A percentile compares a stretch with the other conserved stretches of the same genome.
phyloP scores from a whole-genome alignment of 2,329 filamentous ascomycete species.

The Penicillium polonicum region DNA sequence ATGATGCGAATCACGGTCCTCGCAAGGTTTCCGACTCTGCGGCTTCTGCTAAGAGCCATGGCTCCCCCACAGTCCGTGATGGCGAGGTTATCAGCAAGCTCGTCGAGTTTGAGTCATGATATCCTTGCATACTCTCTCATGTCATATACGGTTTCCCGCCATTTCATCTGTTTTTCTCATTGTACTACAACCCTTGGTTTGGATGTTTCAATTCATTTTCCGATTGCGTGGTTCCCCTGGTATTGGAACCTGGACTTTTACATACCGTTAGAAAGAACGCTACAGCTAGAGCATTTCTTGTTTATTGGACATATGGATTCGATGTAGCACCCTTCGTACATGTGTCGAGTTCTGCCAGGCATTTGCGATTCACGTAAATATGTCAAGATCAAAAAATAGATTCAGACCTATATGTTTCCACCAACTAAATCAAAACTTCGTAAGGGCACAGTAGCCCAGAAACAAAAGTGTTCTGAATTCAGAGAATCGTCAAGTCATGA shows the following conservation, averaged over 20 bases:
- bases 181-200: conserved; percentile 10
- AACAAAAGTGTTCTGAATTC: conserved; percentile 1
- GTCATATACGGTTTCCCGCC: conserved; percentile 1
- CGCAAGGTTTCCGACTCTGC: conserved; percentile 8
- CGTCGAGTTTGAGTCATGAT: conserved; percentile 40
- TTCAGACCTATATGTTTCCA: neutral
- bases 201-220: conserved; percentile 1
- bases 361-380: neutral
- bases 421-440: neutral
- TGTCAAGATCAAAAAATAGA: neutral
- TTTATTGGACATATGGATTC: neutral
- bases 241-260: neutral
- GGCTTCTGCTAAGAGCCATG: conserved; percentile 1
- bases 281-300: neutral
- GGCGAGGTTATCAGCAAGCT: conserved; percentile 37
- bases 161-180: neutral
- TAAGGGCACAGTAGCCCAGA: conserved; percentile 3
- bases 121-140: conserved; percentile 3
- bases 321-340: neutral
- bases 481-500: conserved; percentile 21
- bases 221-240: neutral
- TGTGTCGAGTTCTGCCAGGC: neutral
- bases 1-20: conserved; percentile 9
- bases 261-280: neutral
- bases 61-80: conserved; percentile 19